Conservation (phyloP, 805 yeast species). For the Yamadazyma takamatsuzukensis region DNA sequence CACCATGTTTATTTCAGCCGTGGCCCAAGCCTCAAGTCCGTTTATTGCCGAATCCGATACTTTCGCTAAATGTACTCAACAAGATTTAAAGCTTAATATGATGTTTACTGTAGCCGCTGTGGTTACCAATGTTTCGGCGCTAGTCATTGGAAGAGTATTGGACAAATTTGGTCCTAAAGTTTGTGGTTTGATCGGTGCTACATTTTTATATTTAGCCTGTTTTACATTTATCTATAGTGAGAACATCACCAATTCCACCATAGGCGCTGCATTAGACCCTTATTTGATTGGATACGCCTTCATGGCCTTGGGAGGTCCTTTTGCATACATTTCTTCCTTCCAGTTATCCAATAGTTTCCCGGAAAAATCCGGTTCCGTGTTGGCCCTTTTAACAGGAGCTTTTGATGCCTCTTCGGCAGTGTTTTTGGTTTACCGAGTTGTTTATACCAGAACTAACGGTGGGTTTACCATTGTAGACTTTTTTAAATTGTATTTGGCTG, state of each 20-base stretch:
- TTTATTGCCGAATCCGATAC: constrained; percentile 18
- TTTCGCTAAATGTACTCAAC: constrained; percentile 45
- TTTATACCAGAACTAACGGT: constrained; percentile 30
- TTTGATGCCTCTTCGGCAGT: constrained; percentile 58
- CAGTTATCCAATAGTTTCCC: constrained; percentile 59
- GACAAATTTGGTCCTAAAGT: constrained; percentile 51
- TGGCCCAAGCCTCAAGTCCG: background rate
- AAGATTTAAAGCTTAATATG: constrained; percentile 53
- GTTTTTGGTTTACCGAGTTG: constrained; percentile 44
- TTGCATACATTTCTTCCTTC: constrained; percentile 52
- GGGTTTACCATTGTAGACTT: constrained; percentile 40
- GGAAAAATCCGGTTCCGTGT: constrained; percentile 46
- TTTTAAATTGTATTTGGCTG: constrained; percentile 44
- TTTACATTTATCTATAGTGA: constrained; percentile 43
- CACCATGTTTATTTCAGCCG: constrained; percentile 8
- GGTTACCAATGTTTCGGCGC: constrained; percentile 51
- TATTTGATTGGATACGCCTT: constrained; percentile 48
- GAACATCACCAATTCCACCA: constrained; percentile 13
- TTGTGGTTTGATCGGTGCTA: constrained; percentile 52
- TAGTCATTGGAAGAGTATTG: constrained; percentile 46
- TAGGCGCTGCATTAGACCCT: constrained; percentile 39
- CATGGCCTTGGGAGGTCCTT: constrained; percentile 59
- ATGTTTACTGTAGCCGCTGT: constrained; percentile 59
- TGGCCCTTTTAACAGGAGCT: constrained; percentile 56
- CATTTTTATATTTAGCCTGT: constrained; percentile 44